Evolutionary conservation across 306 rosid species (phyloP).

Genomic region (Clitoria ternatea): DNA sequence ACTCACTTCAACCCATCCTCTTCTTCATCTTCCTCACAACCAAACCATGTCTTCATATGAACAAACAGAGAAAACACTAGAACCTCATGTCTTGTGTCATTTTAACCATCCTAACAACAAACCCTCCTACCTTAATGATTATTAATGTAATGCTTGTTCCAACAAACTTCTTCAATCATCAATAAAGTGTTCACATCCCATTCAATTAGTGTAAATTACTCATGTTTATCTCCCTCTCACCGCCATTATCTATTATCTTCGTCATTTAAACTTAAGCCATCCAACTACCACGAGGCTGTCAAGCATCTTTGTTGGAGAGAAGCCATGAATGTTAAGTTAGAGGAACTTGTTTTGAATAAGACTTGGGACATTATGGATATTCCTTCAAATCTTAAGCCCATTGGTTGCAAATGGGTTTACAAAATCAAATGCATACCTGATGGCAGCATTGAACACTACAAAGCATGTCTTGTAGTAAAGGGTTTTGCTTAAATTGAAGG

Average conservation of each 20-base stretch:
- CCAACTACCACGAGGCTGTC: background rate
- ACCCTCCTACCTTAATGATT: no score
- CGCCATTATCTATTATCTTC: background rate
- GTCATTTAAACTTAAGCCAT: background rate
- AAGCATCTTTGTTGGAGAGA: background rate
- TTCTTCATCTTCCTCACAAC: no score
- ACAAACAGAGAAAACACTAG: no score
- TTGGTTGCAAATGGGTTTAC: background rate
- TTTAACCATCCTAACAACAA: no score
- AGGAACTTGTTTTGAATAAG: background rate
- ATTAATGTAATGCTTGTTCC: no score
- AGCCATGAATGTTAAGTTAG: background rate
- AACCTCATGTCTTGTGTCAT: no score
- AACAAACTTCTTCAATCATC: background rate
- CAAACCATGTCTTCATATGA: no score
- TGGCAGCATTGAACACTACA: background rate
- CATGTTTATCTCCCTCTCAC: background rate
- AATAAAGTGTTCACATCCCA: background rate
- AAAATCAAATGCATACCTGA: background rate
- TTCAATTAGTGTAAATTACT: background rate
- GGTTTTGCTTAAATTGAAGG: no score
- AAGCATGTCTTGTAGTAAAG: background rate
- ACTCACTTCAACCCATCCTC: no score
- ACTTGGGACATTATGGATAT: background rate
- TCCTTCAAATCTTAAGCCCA: background rate